Base-by-base conservation (phyloP, 345 rosid genomes). In the Pistacia integerrima region DNA sequence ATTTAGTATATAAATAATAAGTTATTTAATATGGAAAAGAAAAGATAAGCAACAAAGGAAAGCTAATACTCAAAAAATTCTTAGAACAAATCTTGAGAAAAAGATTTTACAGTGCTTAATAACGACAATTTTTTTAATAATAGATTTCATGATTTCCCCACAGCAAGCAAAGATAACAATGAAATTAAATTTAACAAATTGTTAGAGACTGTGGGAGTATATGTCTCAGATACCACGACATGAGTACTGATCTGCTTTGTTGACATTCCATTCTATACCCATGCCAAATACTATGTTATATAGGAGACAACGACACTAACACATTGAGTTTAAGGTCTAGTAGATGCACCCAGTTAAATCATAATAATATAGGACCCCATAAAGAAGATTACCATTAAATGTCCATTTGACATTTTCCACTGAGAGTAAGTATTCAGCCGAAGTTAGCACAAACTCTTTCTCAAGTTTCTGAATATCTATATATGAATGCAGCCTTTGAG, bases 391-490 rank as follows among this genome's bases (percentile, higher is more conserved):
- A 93, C 99, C 93, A 76, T 84, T 83, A 83, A 81, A 88, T 48
- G 84, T 89, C 93, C 94, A 91, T 77, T 80, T 84, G 48, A 91
- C 78, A 74, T 89, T 90, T 81, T 86, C 87, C 73, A 90, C 82
- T 56, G 88, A 92, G 72, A 96, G 97, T 81, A 88, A 76, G 82
- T 88, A 87, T 83, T 93, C 97, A 54, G 97, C 98, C 8, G 95
- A 88, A 57, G 97, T 91, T 60, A 92, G 85, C 70, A 96, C 86
- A 84, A 85, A 90, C 86, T 96, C 97, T 65, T 79, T 83, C 81
- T 96, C 91, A 76, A 96, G 91, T 79, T 84, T 84, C 83, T 88
- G 90, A 0, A 88, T 83, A 82, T 88, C 93, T 76, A 93, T 78
- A 83, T 79, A 88, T 80, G 72, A 76, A 73, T 80, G 89, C 66